phyloP scores from a whole-genome alignment of 495 filamentous ascomycete species.

The Gamarada debralockiae region DNA sequence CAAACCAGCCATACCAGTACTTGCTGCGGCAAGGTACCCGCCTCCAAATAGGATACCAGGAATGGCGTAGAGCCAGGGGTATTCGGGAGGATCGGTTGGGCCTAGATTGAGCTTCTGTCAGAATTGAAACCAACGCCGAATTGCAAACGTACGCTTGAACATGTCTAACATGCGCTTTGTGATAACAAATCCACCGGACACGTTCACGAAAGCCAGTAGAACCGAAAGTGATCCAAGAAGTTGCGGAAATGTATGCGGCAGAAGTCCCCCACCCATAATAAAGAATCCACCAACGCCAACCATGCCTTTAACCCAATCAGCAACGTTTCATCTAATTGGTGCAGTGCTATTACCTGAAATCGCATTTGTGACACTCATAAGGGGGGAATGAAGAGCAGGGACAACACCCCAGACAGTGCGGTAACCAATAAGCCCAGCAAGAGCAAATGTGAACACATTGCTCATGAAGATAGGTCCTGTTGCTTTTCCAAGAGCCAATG shows the following conservation, averaged over 20 bases:
- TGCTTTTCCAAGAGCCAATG: constrained; percentile 67
- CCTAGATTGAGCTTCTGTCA: constrained; percentile 32
- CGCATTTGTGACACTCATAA: constrained; percentile 86
- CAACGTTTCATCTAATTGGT: not conserved
- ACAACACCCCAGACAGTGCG: constrained; percentile 76
- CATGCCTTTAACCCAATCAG: constrained; percentile 45
- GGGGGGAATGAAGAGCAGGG: constrained; percentile 72
- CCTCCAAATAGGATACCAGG: constrained; percentile 71
- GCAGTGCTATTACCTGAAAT: constrained; percentile 54
- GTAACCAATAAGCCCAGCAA: constrained; percentile 77
- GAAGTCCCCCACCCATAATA: constrained; percentile 70
- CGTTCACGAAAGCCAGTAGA: constrained; percentile 75
- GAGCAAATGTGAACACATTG: constrained; percentile 73
- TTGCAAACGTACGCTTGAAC: constrained; percentile 58
- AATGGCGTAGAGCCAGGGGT: constrained; percentile 76
- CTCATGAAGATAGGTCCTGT: constrained; percentile 78
- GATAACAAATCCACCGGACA: constrained; percentile 78
- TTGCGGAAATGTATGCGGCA: constrained; percentile 74
- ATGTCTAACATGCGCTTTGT: constrained; percentile 90
- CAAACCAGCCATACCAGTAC: constrained; percentile 72
- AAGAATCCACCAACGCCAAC: constrained; percentile 80
- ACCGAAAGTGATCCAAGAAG: constrained; percentile 71
- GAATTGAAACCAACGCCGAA: not conserved
- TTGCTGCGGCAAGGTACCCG: constrained; percentile 69
- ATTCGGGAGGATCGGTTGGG: constrained; percentile 75